Percentiles rank a stretch among this genome's conserved stretches.
Conservation (phyloP, 257 asterid genomes). For the Ajuga chamaepitys region DNA sequence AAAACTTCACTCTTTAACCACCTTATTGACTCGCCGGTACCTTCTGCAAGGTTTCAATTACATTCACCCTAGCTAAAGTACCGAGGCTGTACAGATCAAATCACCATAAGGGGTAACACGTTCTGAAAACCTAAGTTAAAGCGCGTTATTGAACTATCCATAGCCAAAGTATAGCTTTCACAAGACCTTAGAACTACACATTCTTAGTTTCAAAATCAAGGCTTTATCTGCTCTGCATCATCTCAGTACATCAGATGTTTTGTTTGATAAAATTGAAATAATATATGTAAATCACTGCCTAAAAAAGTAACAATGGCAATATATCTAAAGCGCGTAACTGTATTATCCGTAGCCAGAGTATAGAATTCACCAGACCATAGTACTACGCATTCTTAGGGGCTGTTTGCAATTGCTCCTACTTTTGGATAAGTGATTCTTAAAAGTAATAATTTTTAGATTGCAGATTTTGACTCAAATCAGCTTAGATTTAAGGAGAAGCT, state of each 20-base stretch:
- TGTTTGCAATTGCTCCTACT: too few species aligned
- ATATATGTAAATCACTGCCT: not conserved
- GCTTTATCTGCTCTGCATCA: not conserved
- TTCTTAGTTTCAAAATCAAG: not conserved
- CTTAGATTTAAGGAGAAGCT: too few species aligned
- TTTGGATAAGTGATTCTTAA: too few species aligned
- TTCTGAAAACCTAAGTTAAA: not conserved
- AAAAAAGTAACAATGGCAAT: too few species aligned
- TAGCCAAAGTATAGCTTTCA: not conserved
- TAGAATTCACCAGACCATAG: too few species aligned
- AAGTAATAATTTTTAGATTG: too few species aligned
- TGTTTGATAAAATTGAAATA: not conserved
- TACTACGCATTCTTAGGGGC: too few species aligned
- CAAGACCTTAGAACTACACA: not conserved
- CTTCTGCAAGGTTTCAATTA: not conserved
- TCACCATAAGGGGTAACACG: not conserved
- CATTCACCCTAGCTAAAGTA: not conserved
- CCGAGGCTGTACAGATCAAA: not conserved
- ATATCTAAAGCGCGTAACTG: too few species aligned
- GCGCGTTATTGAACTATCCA: not conserved
- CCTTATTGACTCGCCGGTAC: not conserved
- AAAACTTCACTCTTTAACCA: not conserved
- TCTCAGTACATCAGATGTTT: conserved; percentile 1
- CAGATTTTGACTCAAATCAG: too few species aligned
- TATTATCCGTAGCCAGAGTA: too few species aligned